Evolutionary conservation across 2,329 filamentous ascomycete species (phyloP).

Genomic region (Metarhizium robertsii): DNA sequence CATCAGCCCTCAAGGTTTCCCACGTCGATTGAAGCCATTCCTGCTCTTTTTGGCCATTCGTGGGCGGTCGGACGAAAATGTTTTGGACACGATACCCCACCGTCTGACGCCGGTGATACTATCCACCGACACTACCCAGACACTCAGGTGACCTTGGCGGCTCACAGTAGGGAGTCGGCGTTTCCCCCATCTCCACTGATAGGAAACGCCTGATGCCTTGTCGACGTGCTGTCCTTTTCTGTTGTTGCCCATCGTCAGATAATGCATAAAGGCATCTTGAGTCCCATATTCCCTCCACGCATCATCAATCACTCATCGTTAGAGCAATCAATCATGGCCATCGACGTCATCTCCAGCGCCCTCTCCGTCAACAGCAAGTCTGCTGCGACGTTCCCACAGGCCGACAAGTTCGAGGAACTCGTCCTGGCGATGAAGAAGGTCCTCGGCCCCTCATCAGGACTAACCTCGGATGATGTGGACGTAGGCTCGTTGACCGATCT

Average conservation of each 20-base stretch:
- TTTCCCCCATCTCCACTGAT: slow-evolving; percentile 5
- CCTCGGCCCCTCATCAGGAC: slow-evolving; percentile 71
- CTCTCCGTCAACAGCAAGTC: slow-evolving; percentile 12
- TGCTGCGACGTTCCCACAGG: slow-evolving; percentile 15
- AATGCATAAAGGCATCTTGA: neutral
- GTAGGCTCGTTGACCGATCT: slow-evolving; percentile 58
- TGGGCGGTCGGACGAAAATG: neutral
- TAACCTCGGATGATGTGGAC: slow-evolving; percentile 75
- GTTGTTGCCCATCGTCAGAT: neutral
- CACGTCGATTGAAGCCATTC: slow-evolving; percentile 1
- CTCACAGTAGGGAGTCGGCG: slow-evolving; percentile 7
- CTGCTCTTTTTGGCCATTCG: neutral
- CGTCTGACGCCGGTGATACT: slow-evolving; percentile 18
- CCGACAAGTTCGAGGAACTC: slow-evolving; percentile 55
- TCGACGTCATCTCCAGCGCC: slow-evolving; percentile 21
- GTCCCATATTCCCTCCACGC: neutral
- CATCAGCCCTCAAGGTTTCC: slow-evolving; percentile 5
- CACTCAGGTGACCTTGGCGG: slow-evolving; percentile 14
- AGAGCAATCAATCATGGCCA: slow-evolving; percentile 22
- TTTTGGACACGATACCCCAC: slow-evolving; percentile 15
- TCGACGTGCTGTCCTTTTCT: slow-evolving; percentile 17
- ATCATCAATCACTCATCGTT: neutral
- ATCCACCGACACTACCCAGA: slow-evolving; percentile 15
- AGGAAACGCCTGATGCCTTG: neutral
- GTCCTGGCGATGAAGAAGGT: slow-evolving; percentile 64